Base-by-base conservation (phyloP, 2,329 filamentous ascomycete species). In the Cryphonectria carpinicola region DNA sequence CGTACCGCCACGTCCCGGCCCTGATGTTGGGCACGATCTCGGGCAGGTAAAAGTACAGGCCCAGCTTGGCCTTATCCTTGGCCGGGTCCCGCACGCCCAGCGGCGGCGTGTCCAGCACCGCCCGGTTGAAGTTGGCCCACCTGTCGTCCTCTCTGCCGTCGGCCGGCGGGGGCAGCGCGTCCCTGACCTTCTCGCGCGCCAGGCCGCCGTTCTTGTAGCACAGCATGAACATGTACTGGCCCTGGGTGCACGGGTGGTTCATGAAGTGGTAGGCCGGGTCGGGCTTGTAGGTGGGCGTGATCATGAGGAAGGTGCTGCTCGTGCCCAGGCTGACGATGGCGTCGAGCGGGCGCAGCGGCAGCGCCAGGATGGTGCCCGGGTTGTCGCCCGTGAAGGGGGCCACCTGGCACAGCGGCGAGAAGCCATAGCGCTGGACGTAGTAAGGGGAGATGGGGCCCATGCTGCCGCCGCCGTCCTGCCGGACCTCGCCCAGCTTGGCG, bases 191-290 rank as follows among this genome's bases (percentile, higher is more conserved):
- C 80, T 99, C 96, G 61, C 96, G 92, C 1, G 96, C 95, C 1
- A 98, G 89, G 2, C 94, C 94, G 75, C 96, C 96, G 82, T 99
- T 99, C 83, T 98, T 98, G 86, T 98, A 99, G 86, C 96, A 99
- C 49, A 99, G 89, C 96, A 99, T 99, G 82, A 99, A 98, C 96
- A 99, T 98, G 87, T 97, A 98, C 72, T 98, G 88, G 1, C 93
- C 94, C 0, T 90, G 84, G 0, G 94, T 97, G 61, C 94, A 96
- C 1, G 96, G 96, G 81, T 98, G 95, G 84, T 98, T 97, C 88
- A 98, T 97, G 86, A 98, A 97, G 84, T 99, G 96, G 78, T 97
- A 97, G 8, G 92, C 89, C 3, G 94, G 93, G 78, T 98, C 92
- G 2, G 96, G 94, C 79, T 91, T 91, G 86, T 97, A 98, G 76